Conservation (phyloP, 1,139 yeast species). For the Geotrichum candidum region DNA sequence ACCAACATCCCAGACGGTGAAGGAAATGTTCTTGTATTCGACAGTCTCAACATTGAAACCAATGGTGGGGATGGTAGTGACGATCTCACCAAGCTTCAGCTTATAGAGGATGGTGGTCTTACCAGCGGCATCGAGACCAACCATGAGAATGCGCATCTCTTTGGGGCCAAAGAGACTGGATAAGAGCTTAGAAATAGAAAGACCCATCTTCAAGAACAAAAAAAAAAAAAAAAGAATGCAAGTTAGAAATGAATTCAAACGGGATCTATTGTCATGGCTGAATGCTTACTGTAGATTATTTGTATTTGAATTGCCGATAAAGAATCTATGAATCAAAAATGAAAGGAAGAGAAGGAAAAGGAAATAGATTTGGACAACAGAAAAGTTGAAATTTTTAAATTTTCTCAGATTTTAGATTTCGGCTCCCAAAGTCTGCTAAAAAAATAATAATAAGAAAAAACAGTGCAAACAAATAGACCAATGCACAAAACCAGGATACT, state of each 20-base stretch:
- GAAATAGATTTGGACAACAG: background rate
- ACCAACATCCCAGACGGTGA: slow-evolving; percentile 97
- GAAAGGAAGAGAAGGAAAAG: background rate
- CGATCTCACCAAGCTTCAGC: slow-evolving; percentile 86
- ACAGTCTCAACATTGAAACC: slow-evolving; percentile 94
- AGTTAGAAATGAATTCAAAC: background rate
- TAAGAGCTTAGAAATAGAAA: slow-evolving; percentile 13
- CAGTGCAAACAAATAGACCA: no score
- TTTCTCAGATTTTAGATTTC: background rate
- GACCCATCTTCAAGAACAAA: slow-evolving; percentile 2
- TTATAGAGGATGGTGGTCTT: slow-evolving; percentile 86
- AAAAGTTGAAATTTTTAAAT: slow-evolving; percentile 4
- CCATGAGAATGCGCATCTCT: slow-evolving; percentile 45
- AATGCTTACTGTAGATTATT: background rate
- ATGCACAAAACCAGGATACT: no score
- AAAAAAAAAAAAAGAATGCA: background rate
- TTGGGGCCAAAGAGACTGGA: slow-evolving; percentile 37
- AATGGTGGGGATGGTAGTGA: slow-evolving; percentile 88
- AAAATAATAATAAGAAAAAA: no score
- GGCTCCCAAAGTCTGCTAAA: background rate
- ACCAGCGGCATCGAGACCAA: slow-evolving; percentile 87
- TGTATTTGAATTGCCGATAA: background rate
- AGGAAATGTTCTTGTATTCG: slow-evolving; percentile 88
- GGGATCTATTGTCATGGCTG: background rate
- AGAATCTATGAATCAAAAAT: background rate